Evolutionary conservation across 1,284 basidiomycete species (phyloP).

Genomic region (Pyrrhoderma noxium): DNA sequence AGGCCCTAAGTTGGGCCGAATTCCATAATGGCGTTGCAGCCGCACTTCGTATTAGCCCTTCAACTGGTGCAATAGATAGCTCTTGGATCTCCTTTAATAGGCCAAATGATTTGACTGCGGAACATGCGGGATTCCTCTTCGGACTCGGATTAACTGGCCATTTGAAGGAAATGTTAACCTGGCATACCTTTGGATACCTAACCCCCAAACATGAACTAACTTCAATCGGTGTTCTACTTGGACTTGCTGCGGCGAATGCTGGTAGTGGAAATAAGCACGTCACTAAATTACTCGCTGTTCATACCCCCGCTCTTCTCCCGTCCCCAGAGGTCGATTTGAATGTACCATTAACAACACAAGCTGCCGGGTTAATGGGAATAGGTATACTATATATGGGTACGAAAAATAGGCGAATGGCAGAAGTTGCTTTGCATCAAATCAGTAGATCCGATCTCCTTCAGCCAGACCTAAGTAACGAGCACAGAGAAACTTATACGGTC

Average conservation of each 20-base stretch:
- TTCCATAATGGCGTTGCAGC: slow-evolving; percentile 98
- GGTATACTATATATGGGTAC: slow-evolving; percentile 89
- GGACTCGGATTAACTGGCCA: slow-evolving; percentile 92
- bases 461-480: slow-evolving; percentile 75
- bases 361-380: slow-evolving; percentile 82
- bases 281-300: slow-evolving; percentile 86
- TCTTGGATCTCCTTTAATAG: slow-evolving; percentile 94
- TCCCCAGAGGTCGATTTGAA: slow-evolving; percentile 84
- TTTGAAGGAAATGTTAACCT: slow-evolving; percentile 79
- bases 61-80: slow-evolving; percentile 74
- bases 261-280: slow-evolving; percentile 84
- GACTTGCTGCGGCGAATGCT: slow-evolving; percentile 86
- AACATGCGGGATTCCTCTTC: slow-evolving; percentile 92
- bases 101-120: slow-evolving; percentile 76
- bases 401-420: slow-evolving; percentile 85
- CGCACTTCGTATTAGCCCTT: slow-evolving; percentile 74
- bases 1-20: slow-evolving; percentile 84
- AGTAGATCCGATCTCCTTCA: slow-evolving; percentile 69
- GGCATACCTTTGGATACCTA: slow-evolving; percentile 87
- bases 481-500: slow-evolving; percentile 88
- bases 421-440: slow-evolving; percentile 83
- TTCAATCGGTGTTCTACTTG: slow-evolving; percentile 88
- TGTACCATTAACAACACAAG: slow-evolving; percentile 84
- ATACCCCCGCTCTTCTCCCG: slow-evolving; percentile 88
- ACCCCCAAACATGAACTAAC: slow-evolving; percentile 94